phyloP scores from a whole-genome alignment of 352 stramenopile species.

The Peronosclerospora sorghi region DNA sequence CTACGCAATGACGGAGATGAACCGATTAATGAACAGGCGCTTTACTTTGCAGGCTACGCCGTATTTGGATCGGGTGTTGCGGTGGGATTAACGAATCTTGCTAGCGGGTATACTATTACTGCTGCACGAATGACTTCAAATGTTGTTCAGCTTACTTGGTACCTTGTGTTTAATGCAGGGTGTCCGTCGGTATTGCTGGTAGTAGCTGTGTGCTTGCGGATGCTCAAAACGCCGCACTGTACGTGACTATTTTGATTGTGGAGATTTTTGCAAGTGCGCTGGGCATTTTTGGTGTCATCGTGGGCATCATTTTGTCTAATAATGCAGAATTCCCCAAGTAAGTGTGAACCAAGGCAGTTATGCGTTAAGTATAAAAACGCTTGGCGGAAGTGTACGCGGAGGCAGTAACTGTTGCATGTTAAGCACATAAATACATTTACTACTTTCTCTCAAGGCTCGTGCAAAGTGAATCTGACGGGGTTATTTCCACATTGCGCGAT shows the following conservation, averaged over 20 bases:
- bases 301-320: constrained; percentile 98
- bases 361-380: constrained; percentile 1
- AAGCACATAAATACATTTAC: constrained; percentile 28
- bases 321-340: constrained; percentile 90
- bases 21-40: constrained; percentile 56
- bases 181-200: constrained; percentile 97
- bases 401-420: too few species aligned
- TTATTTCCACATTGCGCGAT: constrained; percentile 80
- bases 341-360: constrained; percentile 2
- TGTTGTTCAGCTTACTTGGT: constrained; percentile 2
- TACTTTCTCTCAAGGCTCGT: constrained; percentile 4
- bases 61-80: constrained; percentile 95
- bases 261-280: constrained; percentile 99
- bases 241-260: constrained; percentile 99
- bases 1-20: constrained; percentile 48
- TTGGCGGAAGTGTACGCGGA: constrained; percentile 1
- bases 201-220: constrained; percentile 96
- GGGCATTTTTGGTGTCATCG: constrained; percentile 98
- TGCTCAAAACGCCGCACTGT: constrained; percentile 95
- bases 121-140: neutral
- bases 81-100: constrained; percentile 99
- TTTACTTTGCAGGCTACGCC: constrained; percentile 96
- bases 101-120: constrained; percentile 54
- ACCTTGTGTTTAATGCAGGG: constrained; percentile 27
- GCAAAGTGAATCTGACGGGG: neutral